These are phyloP conservation scores for Solanum verrucosum DNA, from an alignment of 257 asterid genomes.

Conservation along the genomic window DNA sequence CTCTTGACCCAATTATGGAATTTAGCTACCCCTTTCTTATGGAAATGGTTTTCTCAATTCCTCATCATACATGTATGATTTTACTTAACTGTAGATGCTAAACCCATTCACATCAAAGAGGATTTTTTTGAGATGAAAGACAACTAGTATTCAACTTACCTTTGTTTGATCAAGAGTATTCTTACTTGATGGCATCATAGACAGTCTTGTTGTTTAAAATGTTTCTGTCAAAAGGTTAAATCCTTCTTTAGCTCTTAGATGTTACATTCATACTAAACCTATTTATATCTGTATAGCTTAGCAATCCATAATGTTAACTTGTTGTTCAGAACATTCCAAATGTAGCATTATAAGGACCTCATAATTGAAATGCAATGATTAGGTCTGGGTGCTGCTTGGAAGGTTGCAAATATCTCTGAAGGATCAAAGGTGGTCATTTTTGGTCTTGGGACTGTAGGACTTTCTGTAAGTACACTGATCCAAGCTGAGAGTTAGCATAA, in stretches of 20 bases:
- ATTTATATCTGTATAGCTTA: not conserved
- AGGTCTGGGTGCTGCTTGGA: slow-evolving; percentile 99
- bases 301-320: not conserved
- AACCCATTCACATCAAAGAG: not conserved
- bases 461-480: slow-evolving; percentile 57
- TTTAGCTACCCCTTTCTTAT: not conserved
- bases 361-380: slow-evolving; percentile 3
- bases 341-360: slow-evolving; percentile 3
- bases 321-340: not conserved
- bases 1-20: not conserved
- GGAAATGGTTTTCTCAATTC: not conserved
- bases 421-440: slow-evolving; percentile 80
- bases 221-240: not conserved
- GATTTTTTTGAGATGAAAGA: not conserved
- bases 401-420: slow-evolving; percentile 72
- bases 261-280: not conserved
- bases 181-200: not conserved
- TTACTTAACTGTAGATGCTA: not conserved
- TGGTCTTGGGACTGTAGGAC: slow-evolving; percentile 99
- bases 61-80: not conserved
- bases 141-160: not conserved
- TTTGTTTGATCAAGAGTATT: not conserved
- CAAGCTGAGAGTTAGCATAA: not conserved
- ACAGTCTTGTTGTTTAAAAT: not conserved
- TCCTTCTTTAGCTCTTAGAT: not conserved